Conservation (phyloP, 148 eudicot genomes). For the Hydrangea macrophylla region DNA sequence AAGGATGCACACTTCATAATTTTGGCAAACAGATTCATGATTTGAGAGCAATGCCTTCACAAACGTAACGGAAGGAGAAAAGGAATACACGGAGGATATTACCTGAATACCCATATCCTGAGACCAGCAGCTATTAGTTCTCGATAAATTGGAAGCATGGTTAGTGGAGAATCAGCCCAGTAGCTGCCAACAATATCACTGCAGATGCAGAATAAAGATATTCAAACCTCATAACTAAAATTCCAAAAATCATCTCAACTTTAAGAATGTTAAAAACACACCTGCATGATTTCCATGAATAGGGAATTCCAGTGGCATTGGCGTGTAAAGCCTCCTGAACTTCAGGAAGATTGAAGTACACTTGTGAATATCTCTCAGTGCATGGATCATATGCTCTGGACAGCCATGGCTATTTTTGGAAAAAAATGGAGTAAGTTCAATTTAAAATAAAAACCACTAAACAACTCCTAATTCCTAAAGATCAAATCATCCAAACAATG, state of each 20-base stretch:
- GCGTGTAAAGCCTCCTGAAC: slow-evolving; percentile 92
- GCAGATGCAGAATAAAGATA: slow-evolving; percentile 33
- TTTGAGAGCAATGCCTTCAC: neutral
- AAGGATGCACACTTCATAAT: too few relatives aligned
- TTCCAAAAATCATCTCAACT: neutral
- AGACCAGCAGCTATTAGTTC: slow-evolving; percentile 82
- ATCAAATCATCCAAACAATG: neutral
- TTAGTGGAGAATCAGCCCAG: slow-evolving; percentile 85
- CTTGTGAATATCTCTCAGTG: slow-evolving; percentile 71
- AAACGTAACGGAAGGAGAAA: neutral
- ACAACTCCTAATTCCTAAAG: neutral
- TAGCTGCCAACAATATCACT: slow-evolving; percentile 74
- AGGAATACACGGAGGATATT: neutral
- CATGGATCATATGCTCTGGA: slow-evolving; percentile 95
- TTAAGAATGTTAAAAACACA: slow-evolving; percentile 10
- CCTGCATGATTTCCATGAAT: slow-evolving; percentile 92
- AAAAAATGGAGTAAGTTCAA: slow-evolving; percentile 12
- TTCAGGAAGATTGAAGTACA: slow-evolving; percentile 82
- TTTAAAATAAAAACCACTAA: neutral
- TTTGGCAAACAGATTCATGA: neutral
- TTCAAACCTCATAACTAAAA: neutral
- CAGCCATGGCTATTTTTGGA: slow-evolving; percentile 78
- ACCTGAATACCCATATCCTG: slow-evolving; percentile 94
- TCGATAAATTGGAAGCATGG: slow-evolving; percentile 93
- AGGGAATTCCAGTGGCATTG: slow-evolving; percentile 53